Percentiles rank a stretch among this genome's conserved stretches.
These are phyloP conservation scores for Ustilago crameri DNA, from an alignment of 1,284 basidiomycete genomes.

Conservation along the genomic window DNA sequence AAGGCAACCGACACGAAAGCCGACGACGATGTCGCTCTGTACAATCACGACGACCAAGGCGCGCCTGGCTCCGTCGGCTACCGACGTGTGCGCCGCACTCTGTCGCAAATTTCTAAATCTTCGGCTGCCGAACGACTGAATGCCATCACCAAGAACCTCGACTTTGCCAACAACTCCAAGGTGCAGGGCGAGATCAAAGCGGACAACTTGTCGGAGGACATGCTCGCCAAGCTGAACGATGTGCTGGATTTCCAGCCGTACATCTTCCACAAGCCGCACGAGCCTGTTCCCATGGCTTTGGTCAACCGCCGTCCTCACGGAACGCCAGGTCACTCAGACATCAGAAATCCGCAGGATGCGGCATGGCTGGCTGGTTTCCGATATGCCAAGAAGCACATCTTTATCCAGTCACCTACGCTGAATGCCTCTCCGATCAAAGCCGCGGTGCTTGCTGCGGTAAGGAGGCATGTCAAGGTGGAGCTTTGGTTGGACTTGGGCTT, in stretches of 20 bases:
- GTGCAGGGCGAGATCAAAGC: constrained; percentile 63
- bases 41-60: constrained; percentile 18
- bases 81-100: constrained; percentile 50
- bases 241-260: constrained; percentile 63
- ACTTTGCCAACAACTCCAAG: constrained; percentile 67
- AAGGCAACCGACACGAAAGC: background rate
- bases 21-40: background rate
- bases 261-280: constrained; percentile 61
- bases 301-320: constrained; percentile 78
- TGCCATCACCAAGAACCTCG: constrained; percentile 61
- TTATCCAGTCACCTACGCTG: constrained; percentile 77
- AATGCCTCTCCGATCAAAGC: constrained; percentile 78
- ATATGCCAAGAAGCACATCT: constrained; percentile 77
- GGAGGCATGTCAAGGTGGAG: constrained; percentile 76
- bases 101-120: constrained; percentile 54
- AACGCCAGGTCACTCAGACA: constrained; percentile 73
- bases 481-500: constrained; percentile 69
- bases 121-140: constrained; percentile 59
- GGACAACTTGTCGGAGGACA: constrained; percentile 37
- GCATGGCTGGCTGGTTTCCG: constrained; percentile 80
- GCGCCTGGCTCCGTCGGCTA: constrained; percentile 57
- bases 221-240: constrained; percentile 36
- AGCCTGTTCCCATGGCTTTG: constrained; percentile 78
- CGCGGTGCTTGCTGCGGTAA: constrained; percentile 75
- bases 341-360: constrained; percentile 77